These are phyloP conservation scores for Agrostemma githago DNA, from an alignment of 148 eudicot genomes.

Conservation along the genomic window DNA sequence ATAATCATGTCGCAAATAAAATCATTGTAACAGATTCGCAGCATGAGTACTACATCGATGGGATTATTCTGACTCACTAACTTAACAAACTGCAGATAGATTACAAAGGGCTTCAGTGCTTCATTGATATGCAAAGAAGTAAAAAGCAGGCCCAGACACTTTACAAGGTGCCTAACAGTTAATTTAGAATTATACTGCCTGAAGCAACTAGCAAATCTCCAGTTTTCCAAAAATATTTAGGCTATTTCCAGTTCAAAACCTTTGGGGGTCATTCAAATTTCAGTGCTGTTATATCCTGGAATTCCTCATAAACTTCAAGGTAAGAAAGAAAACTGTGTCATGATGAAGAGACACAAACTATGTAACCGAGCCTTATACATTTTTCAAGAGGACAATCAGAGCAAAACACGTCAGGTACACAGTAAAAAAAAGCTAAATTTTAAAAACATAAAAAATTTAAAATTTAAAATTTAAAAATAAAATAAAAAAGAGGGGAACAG, in stretches of 20 bases:
- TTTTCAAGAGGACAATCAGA: not conserved
- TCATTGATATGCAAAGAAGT: not conserved
- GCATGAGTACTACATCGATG: too few species aligned
- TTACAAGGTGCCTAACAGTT: not conserved
- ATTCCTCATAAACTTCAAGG: not conserved
- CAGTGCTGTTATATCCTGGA: slow-evolving; percentile 10
- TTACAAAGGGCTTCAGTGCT: not conserved
- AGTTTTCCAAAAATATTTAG: not conserved
- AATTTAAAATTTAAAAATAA: not conserved
- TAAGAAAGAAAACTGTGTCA: not conserved
- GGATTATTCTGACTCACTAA: not conserved
- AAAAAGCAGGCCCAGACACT: not conserved
- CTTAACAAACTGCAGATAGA: not conserved
- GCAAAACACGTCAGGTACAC: not conserved
- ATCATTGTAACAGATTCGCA: not conserved
- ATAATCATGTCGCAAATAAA: not conserved
- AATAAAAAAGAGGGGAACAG: not conserved
- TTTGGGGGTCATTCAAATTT: not conserved
- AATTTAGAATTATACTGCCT: not conserved
- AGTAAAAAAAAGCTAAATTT: not conserved
- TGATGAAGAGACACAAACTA: not conserved
- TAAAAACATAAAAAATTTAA: not conserved
- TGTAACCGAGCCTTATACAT: not conserved
- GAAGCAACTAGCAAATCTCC: not conserved
- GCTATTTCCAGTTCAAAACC: not conserved